Evolutionary conservation across 768 basidiomycete species (phyloP), one percentile per base, ranked within the genome.

Genomic region (Pulveroboletus sp.): DNA sequence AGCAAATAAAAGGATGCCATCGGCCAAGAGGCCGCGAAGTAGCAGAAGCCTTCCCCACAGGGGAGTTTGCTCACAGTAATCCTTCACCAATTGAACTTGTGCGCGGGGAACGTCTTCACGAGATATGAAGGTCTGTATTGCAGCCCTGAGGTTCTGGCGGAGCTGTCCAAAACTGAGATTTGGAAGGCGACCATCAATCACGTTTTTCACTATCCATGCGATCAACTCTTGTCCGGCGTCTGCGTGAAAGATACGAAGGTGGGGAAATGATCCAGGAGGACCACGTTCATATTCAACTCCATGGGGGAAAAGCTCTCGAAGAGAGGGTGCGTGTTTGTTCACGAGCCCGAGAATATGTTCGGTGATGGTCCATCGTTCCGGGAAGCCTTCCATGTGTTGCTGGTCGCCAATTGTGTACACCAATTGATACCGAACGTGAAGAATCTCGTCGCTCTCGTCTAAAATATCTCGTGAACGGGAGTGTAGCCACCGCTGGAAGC

Each of bases 381-480:
- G 69, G 26, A 53, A 56, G 7, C 62, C 68, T 39, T 71, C 55
- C 6, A 73, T 30, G 6, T 43, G 55, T 24, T 32, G 54, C 38
- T 63, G 67, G 5, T 39, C 20, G 11, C 73, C 73, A 5, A 65
- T 52, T 6, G 71, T 64, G n/a, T 73, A 74, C 1, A 71, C 55
- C 16, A 73, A 46, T 26, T 73, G 72, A 42, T 67, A 71, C 6
- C 66, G 67, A 35, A 70, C 63, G 17, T 72, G 63, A 9, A 72
- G 61, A 24, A 59, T 57, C 34, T 63, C 65, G 31, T 67, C 67
- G 38, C 67, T 67, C 45, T 67, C 67, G 17, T 67, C 65, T 4
- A 67, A 35, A 10, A 67, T 58, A 35, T 69, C 67, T 22, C 65
- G 61, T 6, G 65, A 54, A 41, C 30, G 47, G 8, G 20, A 42